These are phyloP conservation scores for Hypoxylon subgilvum DNA, from an alignment of 495 filamentous ascomycete genomes.

Conservation along the genomic window DNA sequence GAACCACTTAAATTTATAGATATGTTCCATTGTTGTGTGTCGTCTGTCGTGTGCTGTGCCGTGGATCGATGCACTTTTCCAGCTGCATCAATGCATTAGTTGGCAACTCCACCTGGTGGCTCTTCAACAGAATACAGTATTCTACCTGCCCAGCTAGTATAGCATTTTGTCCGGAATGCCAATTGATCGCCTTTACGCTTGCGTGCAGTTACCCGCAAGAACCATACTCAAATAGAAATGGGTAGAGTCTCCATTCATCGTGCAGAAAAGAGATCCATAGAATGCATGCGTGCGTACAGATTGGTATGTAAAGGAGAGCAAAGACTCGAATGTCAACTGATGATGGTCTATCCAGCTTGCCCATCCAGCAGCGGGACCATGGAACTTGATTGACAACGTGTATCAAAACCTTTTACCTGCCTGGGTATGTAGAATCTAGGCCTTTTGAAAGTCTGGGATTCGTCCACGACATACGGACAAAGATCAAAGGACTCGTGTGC, in stretches of 20 bases:
- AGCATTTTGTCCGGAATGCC: conserved; percentile 16
- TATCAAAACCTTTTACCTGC: conserved; percentile 16
- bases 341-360: conserved; percentile 20
- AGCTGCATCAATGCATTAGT: conserved; percentile 22
- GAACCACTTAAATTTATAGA: conserved; percentile 23
- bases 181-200: conserved; percentile 30
- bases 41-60: neutral
- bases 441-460: conserved; percentile 13
- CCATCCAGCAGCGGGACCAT: conserved; percentile 16
- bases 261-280: conserved; percentile 20
- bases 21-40: neutral
- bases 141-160: no score
- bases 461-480: conserved; percentile 13
- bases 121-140: no score
- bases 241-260: conserved; percentile 24
- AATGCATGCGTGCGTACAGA: conserved; percentile 26
- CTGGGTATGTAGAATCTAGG: conserved; percentile 4
- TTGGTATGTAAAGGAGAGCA: conserved; percentile 21
- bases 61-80: conserved; percentile 22
- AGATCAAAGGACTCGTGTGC: conserved; percentile 5
- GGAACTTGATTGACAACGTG: conserved; percentile 19
- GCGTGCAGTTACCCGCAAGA: conserved; percentile 35
- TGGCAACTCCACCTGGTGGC: neutral
- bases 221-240: conserved; percentile 8
- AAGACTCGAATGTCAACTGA: conserved; percentile 14